Evolutionary conservation across 495 filamentous ascomycete genomes (phyloP).

Genomic region (Haplographium delicatum): DNA sequence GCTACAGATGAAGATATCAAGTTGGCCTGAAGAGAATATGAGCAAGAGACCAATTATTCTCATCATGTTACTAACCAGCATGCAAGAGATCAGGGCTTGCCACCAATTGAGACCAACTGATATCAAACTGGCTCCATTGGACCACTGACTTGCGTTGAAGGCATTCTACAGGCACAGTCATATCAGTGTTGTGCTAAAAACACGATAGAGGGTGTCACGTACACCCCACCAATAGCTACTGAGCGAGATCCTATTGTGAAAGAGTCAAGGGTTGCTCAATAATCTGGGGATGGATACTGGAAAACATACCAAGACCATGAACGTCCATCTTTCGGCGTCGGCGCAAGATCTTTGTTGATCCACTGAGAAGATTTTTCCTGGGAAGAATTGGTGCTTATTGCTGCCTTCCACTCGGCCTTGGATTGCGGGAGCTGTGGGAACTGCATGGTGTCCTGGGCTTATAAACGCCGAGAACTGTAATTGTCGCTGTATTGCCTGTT

Average conservation of each 20-base stretch:
- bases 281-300: background rate
- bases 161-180: background rate
- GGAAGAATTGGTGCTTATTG: background rate
- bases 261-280: too few relatives aligned
- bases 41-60: background rate
- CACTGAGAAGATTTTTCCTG: background rate
- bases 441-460: background rate
- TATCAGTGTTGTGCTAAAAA: background rate
- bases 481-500: background rate
- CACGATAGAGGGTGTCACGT: background rate
- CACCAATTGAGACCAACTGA: background rate
- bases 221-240: constrained; percentile 1
- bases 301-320: background rate
- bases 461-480: background rate
- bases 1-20: background rate
- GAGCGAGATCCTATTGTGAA: background rate
- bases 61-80: background rate
- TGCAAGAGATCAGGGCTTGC: background rate
- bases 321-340: background rate
- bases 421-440: background rate
- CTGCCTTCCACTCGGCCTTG: background rate
- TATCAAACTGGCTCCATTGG: background rate
- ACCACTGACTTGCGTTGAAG: background rate
- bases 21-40: background rate
- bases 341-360: background rate